Base-by-base conservation (phyloP, 495 filamentous ascomycete genomes). In the Talaromyces wortmannii region DNA sequence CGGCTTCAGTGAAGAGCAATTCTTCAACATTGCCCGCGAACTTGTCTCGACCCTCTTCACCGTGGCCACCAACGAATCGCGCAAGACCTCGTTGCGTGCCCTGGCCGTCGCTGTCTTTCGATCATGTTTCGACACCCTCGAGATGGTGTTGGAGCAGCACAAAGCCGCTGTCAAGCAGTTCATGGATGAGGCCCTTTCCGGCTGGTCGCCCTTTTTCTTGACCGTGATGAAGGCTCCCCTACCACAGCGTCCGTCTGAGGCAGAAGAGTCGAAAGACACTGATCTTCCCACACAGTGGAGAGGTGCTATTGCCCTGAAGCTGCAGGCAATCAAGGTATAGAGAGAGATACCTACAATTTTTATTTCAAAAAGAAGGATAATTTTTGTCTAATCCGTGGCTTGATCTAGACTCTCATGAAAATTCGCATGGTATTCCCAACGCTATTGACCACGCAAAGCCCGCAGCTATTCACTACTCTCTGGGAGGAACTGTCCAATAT, bases 121-220 rank as follows among this genome's bases (percentile, higher is more conserved):
- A 17, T 83, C 84, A 23, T 95, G 89, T 68, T 92, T 97, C 64
- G 91, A 97, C 68, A 91, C 90, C 51, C 81, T 98, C 75, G 91
- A 97, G 67, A 92, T 95, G 78, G 88, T 97, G 55, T 85, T 95
- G 73, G 91, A 96, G 56, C 89, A 91, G 56, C 88, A 97, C 68
- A 87, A 89, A 63, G 78, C 72, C 43, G 88, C 86, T 31, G 90
- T 98, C 50, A 91, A 89, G 66, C 78, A 77, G 1, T 98, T 98
- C 63, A 91, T 92, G 55, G 89, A 95, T 61, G 86, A 92, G 64
- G 81, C 89, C 0, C 76, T 97, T 44, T 78, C 74, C 48, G 81
- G 77, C 23, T 98, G 94, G 94, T 83, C 86, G 45, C 91, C 94
- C 3, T 95, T 96, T 74, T 88, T 97, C 69, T 67, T 83, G 31